Percentiles rank a stretch among this genome's conserved stretches.
These are phyloP conservation scores for Parachlorella kessleri DNA, from an alignment of 139 green algal species.

Conservation along the genomic window DNA sequence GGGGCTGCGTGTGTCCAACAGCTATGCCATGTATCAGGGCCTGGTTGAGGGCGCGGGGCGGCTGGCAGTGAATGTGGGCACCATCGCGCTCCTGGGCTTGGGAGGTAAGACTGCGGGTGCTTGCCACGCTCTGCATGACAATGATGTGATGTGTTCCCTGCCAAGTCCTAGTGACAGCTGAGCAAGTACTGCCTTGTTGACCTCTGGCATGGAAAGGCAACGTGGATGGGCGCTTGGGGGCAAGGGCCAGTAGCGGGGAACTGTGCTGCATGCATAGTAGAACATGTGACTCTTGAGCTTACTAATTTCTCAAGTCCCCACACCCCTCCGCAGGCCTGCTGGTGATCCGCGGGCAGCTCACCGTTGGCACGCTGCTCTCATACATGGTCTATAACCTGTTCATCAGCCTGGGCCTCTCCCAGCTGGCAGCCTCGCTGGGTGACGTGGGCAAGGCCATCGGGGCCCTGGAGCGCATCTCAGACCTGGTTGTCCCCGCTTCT, in stretches of 20 bases:
- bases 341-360: conserved; percentile 19
- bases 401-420: conserved; percentile 27
- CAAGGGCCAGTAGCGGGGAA: no score
- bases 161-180: no score
- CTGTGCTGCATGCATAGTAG: no score
- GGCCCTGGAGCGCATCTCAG: conserved; percentile 27
- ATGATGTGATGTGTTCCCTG: no score
- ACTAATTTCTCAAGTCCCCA: background rate
- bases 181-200: no score
- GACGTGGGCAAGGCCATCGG: conserved; percentile 43
- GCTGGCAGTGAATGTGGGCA: conserved; percentile 39
- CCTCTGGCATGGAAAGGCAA: no score
- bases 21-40: conserved; percentile 40
- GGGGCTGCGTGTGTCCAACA: conserved; percentile 10
- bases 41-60: conserved; percentile 38
- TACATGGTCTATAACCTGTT: conserved; percentile 42
- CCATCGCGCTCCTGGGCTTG: conserved; percentile 32
- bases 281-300: no score
- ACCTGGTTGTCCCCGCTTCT: conserved; percentile 8
- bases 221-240: no score
- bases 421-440: conserved; percentile 25
- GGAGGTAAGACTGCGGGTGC: no score
- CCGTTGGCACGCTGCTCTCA: conserved; percentile 27
- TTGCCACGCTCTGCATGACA: no score
- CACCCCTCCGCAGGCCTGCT: conserved; percentile 4